Evolutionary conservation across 768 basidiomycete species (phyloP).

Genomic region (Tricholomella constricta): DNA sequence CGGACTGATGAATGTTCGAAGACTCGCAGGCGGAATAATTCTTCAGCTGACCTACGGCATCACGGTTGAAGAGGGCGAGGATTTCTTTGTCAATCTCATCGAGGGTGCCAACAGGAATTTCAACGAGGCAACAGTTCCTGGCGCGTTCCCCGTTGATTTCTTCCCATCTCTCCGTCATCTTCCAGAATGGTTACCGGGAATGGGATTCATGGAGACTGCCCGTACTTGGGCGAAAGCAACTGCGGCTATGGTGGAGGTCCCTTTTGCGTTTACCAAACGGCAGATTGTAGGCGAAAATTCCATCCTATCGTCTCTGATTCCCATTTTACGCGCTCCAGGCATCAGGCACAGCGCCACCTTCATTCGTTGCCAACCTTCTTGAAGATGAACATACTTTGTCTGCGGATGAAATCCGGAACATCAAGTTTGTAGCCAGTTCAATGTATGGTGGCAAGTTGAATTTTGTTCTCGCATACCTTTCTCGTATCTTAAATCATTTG

Average conservation of each 20-base stretch:
- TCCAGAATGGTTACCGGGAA: constrained; percentile 49
- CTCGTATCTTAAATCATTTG: background rate
- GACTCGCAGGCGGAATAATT: constrained; percentile 28
- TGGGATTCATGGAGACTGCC: constrained; percentile 46
- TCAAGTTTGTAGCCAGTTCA: constrained; percentile 46
- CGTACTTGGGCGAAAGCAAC: constrained; percentile 33
- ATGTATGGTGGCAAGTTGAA: constrained; percentile 43
- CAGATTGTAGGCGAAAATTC: constrained; percentile 26
- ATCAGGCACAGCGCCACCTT: constrained; percentile 41
- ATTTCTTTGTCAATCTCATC: constrained; percentile 32
- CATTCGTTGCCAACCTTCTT: constrained; percentile 44
- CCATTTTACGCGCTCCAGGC: constrained; percentile 27
- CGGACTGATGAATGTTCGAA: background rate
- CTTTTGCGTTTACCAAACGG: constrained; percentile 33
- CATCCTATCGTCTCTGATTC: background rate
- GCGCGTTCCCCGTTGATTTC: constrained; percentile 32
- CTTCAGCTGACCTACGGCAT: constrained; percentile 33
- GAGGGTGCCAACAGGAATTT: constrained; percentile 24
- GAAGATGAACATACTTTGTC: constrained; percentile 35
- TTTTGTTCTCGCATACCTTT: background rate
- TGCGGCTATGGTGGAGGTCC: constrained; percentile 35
- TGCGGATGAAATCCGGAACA: constrained; percentile 35
- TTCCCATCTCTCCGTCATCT: constrained; percentile 38
- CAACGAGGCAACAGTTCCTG: constrained; percentile 25
- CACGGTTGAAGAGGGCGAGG: constrained; percentile 27